These are phyloP conservation scores for Fusarium sp. DNA, from an alignment of 2,329 filamentous ascomycete genomes.

Conservation along the genomic window DNA sequence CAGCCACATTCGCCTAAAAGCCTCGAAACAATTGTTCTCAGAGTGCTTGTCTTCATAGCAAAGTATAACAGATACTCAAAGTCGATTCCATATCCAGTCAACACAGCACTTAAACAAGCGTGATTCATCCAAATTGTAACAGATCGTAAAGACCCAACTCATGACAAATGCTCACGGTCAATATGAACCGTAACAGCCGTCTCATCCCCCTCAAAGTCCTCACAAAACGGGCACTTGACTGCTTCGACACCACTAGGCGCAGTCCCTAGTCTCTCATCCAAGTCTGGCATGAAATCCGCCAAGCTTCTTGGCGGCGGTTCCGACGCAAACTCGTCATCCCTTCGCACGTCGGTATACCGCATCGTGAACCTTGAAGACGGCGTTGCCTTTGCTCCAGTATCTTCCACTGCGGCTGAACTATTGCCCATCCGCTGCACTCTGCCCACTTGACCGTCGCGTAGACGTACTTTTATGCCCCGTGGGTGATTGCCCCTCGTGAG, in stretches of 20 bases:
- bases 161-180: constrained; percentile 52
- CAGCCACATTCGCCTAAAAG: not conserved
- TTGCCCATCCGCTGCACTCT: constrained; percentile 74
- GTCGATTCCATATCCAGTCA: not conserved
- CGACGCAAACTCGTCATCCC: constrained; percentile 52
- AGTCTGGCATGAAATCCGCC: constrained; percentile 62
- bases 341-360: constrained; percentile 51
- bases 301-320: constrained; percentile 55
- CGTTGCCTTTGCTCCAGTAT: constrained; percentile 11
- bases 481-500: constrained; percentile 81
- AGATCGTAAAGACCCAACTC: not conserved
- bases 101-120: not conserved
- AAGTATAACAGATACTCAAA: not conserved
- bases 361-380: constrained; percentile 44
- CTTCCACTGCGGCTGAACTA: constrained; percentile 7
- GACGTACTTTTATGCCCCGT: constrained; percentile 81
- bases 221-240: constrained; percentile 73
- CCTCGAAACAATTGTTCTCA: not conserved
- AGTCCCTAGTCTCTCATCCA: constrained; percentile 39
- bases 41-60: not conserved
- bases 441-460: constrained; percentile 78
- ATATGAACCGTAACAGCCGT: constrained; percentile 76
- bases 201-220: constrained; percentile 75
- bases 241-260: constrained; percentile 5
- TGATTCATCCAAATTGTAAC: not conserved